Conservation (phyloP, 305 asterid genomes). For the Solanum hybrid region DNA sequence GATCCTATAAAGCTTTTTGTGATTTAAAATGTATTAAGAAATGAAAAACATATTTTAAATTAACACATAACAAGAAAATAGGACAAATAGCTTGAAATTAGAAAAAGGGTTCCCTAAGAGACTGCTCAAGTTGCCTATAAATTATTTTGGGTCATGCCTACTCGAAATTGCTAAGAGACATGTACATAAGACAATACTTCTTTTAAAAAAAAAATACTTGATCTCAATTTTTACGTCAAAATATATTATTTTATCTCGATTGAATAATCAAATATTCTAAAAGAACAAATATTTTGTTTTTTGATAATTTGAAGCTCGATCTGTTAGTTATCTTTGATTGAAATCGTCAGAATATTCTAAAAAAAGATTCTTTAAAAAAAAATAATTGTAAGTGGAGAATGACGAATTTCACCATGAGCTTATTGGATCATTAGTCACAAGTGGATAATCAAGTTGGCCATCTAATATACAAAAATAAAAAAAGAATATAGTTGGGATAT, state of each 20-base stretch:
- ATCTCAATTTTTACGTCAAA: neutral
- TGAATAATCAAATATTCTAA: neutral
- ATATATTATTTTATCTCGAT: neutral
- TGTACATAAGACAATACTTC: neutral
- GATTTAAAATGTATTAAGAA: neutral
- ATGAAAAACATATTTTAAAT: neutral
- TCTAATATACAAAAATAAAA: neutral
- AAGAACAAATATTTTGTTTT: neutral
- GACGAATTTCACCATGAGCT: neutral
- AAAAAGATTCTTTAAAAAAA: neutral
- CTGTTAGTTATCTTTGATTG: neutral
- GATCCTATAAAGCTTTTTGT: neutral
- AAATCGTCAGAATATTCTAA: neutral
- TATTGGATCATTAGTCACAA: neutral
- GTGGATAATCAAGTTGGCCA: neutral
- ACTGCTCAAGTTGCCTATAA: neutral
- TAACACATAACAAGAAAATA: neutral
- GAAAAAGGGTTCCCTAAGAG: neutral
- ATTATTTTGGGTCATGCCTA: neutral
- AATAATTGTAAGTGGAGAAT: neutral
- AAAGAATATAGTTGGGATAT: neutral
- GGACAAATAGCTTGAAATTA: neutral
- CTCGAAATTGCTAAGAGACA: neutral
- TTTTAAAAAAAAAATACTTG: neutral
- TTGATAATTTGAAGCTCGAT: neutral